phyloP scores from a whole-genome alignment of 305 asterid species.

The Fraxinus platypoda region DNA sequence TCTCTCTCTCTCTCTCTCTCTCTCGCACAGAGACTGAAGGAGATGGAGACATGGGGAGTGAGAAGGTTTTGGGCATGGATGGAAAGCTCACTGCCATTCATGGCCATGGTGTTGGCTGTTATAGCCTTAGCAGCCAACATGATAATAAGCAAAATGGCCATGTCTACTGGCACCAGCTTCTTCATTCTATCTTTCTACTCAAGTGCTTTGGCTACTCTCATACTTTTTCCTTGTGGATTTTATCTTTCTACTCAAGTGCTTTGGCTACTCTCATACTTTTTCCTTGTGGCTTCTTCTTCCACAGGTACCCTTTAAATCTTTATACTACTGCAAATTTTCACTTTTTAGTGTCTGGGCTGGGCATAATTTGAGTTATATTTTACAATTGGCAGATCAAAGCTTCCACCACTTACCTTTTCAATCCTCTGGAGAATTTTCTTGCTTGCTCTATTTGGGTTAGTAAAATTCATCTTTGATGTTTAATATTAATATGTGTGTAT shows the following conservation, averaged over 20 bases:
- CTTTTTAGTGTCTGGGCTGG: not conserved
- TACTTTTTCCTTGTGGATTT: slow-evolving; percentile 49
- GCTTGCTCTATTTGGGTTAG: slow-evolving; percentile 51
- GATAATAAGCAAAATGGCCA: slow-evolving; percentile 53
- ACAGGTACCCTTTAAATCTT: slow-evolving; percentile 27
- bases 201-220: slow-evolving; percentile 45
- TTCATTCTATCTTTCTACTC: slow-evolving; percentile 50
- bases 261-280: slow-evolving; percentile 51
- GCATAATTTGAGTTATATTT: not conserved
- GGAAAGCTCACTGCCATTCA: slow-evolving; percentile 30
- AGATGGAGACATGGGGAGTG: not conserved
- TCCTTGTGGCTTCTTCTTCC: slow-evolving; percentile 42
- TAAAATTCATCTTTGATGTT: not conserved
- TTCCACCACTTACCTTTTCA: slow-evolving; percentile 46
- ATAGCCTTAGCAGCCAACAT: slow-evolving; percentile 39
- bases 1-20: not conserved
- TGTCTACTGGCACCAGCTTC: slow-evolving; percentile 51
- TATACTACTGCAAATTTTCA: not conserved
- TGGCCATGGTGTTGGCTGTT: slow-evolving; percentile 45
- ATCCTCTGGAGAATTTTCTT: slow-evolving; percentile 46
- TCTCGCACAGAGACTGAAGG: not conserved
- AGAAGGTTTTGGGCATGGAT: slow-evolving; percentile 18
- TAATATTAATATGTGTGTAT: not conserved
- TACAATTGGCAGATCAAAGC: slow-evolving; percentile 39
- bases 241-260: slow-evolving; percentile 50